These are phyloP conservation scores for sorghum (Sorghum bicolor) DNA, from an alignment of 176 grass and related monocot genomes.

Conservation along the genomic window DNA sequence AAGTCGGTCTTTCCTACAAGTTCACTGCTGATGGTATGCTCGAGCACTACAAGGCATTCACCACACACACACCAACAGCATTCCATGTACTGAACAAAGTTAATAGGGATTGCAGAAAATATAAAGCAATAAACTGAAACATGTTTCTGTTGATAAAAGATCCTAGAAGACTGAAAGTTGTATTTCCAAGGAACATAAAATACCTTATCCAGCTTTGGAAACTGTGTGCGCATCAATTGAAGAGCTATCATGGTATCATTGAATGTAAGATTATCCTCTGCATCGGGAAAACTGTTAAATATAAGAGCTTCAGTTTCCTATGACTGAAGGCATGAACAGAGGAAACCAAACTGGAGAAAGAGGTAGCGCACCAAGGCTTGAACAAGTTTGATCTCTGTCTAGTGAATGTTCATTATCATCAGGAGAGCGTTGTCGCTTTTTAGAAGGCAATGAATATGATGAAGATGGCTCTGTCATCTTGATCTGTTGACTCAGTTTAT, in stretches of 20 bases:
- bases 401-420: not conserved
- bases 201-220: constrained; percentile 82
- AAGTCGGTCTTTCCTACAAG: not conserved
- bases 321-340: not conserved
- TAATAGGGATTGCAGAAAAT: not conserved
- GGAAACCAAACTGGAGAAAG: not conserved
- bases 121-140: not conserved
- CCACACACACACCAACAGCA: not conserved
- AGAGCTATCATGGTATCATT: constrained; percentile 83
- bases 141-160: not conserved
- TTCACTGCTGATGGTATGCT: not conserved
- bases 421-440: constrained; percentile 28
- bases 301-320: not conserved
- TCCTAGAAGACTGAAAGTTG: not conserved
- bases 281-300: constrained; percentile 31
- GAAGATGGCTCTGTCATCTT: constrained; percentile 34
- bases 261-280: constrained; percentile 74
- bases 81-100: not conserved
- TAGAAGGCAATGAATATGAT: constrained; percentile 15
- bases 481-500: not conserved
- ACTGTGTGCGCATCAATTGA: constrained; percentile 80
- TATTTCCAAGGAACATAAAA: not conserved
- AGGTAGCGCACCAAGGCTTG: constrained; percentile 31
- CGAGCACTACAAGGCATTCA: not conserved
- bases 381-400: not conserved